phyloP scores from a whole-genome alignment of 345 rosid species.

The Nephelium lappaceum region DNA sequence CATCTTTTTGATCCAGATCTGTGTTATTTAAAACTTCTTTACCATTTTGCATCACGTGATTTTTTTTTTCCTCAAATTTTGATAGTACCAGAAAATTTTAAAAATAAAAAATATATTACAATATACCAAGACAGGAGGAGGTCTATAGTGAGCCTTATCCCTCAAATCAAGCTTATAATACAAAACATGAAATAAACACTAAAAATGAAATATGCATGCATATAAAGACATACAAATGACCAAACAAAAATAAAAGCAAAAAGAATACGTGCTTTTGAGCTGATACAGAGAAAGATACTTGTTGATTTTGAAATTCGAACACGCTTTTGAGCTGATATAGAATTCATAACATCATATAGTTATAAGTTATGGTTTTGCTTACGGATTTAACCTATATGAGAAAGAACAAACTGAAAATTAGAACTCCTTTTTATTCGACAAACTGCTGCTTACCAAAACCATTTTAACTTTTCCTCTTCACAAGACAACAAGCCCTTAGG shows the following conservation, averaged over 20 bases:
- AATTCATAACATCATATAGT: not conserved
- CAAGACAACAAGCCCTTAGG: not conserved
- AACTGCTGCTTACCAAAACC: not conserved
- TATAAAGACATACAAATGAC: not conserved
- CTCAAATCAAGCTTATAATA: not conserved
- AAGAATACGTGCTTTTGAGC: not conserved
- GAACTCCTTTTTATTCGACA: not conserved
- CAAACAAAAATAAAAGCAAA: not conserved
- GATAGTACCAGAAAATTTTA: too few species aligned
- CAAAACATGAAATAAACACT: not conserved
- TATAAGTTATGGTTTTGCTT: not conserved
- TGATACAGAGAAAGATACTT: not conserved
- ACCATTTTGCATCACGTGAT: too few species aligned
- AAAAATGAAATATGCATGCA: not conserved
- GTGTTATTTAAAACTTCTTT: too few species aligned
- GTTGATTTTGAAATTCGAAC: not conserved
- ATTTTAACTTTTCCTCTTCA: not conserved
- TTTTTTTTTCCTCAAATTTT: too few species aligned
- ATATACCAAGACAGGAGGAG: not conserved
- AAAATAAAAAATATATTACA: too few species aligned
- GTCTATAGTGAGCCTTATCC: not conserved
- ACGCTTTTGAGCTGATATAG: slow-evolving; percentile 1
- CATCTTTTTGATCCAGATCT: too few species aligned
- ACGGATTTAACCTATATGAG: not conserved
- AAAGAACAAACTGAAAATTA: not conserved